A percentile compares a stretch with the other conserved stretches of the same genome.
Conservation (phyloP, 1,139 yeast genomes). For the Suhomyces guaymorum region DNA sequence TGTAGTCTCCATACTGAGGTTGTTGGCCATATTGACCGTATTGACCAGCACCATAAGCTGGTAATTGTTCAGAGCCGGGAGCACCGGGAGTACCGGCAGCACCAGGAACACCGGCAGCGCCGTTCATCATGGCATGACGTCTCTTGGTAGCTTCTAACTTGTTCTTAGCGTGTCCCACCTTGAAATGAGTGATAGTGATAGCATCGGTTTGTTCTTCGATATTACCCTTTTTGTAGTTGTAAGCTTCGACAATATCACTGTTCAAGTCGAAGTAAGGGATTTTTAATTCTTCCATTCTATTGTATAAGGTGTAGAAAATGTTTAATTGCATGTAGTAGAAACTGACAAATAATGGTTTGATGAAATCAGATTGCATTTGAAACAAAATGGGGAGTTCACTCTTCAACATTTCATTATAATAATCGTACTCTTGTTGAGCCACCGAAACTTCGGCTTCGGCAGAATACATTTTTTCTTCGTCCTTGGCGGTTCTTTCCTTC, state of each 20-base stretch:
- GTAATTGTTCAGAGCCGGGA: constrained; percentile 18
- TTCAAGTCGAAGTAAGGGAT: constrained; percentile 91
- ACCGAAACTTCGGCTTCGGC: constrained; percentile 87
- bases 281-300: constrained; percentile 91
- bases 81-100: constrained; percentile 26
- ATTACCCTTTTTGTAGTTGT: constrained; percentile 78
- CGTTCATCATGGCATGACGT: constrained; percentile 55
- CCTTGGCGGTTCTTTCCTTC: constrained; percentile 80
- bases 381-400: constrained; percentile 85
- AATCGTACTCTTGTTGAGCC: constrained; percentile 94
- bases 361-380: constrained; percentile 85
- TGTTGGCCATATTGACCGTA: constrained; percentile 26
- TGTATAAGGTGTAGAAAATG: constrained; percentile 88
- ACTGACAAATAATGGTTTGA: constrained; percentile 88
- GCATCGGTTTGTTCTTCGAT: constrained; percentile 87
- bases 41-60: constrained; percentile 21
- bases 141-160: constrained; percentile 81
- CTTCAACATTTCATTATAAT: constrained; percentile 92
- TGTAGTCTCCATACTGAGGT: constrained; percentile 25
- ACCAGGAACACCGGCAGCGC: constrained; percentile 35
- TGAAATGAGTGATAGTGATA: constrained; percentile 84
- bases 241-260: constrained; percentile 81
- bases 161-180: constrained; percentile 80
- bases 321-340: constrained; percentile 97
- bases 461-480: constrained; percentile 84